Evolutionary conservation across 2,329 filamentous ascomycete species (phyloP), one percentile per base, ranked within the genome.

Genomic region (Fusarium sp.): DNA sequence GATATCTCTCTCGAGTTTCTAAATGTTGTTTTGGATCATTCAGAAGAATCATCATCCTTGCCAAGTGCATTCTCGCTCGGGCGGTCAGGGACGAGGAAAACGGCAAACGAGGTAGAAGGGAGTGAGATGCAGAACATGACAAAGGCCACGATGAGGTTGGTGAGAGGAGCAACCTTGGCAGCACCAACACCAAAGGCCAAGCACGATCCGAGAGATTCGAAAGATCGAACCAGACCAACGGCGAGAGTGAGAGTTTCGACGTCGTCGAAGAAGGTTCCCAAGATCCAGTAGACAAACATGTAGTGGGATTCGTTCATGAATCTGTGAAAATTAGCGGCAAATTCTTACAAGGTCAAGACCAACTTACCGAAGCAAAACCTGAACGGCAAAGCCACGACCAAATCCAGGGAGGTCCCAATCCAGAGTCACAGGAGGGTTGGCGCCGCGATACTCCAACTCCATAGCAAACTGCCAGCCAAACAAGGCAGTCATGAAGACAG

Each of bases 291-390:
- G 1, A 87, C 84, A 64, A 87, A 88, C 80, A 88, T 88, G 73
- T 86, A 85, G 50, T 88, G 84, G 0, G 84, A 85, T 71, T 89
- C 87, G 67, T 88, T 88, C 79, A 88, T 83, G 75, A 88, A 87
- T 11, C 79, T 82, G 1, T 0, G 8, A 1, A 20, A 5, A 66
- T 76, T 7, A 77, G 64, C 0, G 10, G 37, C 14, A 14, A 2
- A 5, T 5, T 25, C 10, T n/a, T 34, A 32, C 13, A 37, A 27
- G 37, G 27, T 20, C 2, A 20, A n/a, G 13, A 5, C 9, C 16
- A 25, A 67, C 78, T 61, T 76, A 87, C 81, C 86, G 79, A 70
- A 87, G 84, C 2, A 88, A 76, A 11, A 88, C 83, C 72, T 87
- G 86, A 13, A 85, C 83, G 0, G 85, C 85, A 50, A 88, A 88